Base-by-base conservation (phyloP, 2,329 filamentous ascomycete species). In the Parascedosporium putredinis region DNA sequence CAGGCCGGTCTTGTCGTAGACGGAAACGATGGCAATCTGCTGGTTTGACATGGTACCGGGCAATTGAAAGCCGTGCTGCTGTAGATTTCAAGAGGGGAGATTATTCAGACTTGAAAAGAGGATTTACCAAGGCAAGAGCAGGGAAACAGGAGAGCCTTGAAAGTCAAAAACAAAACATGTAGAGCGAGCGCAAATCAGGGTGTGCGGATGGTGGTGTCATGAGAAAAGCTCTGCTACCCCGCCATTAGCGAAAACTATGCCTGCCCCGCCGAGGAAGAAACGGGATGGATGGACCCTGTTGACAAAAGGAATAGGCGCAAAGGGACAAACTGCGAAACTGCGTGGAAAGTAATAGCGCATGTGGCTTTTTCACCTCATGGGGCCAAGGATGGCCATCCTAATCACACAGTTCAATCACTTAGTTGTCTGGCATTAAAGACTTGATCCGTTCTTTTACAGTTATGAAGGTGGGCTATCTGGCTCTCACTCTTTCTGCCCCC, bases 1-100 rank as follows among this genome's bases (percentile, higher is more conserved):
- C 57, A 95, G 79, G 53, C 90, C 93, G 51, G 91, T 97, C 83
- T 98, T 98, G 78, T 98, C 88, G 67, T 93, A 97, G 74, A 97
- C 93, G 57, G 91, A 97, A 66, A 98, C 78, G 64, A 98, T 97
- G 58, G 93, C 93, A 75, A 78, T 78, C 64, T 77, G 74, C 64
- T 79, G 77, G 53, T 67, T 60, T 24, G 66, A 60, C 67, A 69
- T 70, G 56, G 54, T 62, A 56, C 34, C 25, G 6, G 20, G 27
- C 42, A 29, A 29, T 42, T 42, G 38, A 42, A 42, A n/a, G n/a
- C n/a, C n/a, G n/a, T n/a, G n/a, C n/a, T n/a, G n/a, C n/a, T n/a
- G n/a, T n/a, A n/a, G n/a, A n/a, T n/a, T n/a, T n/a, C n/a, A n/a
- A n/a, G n/a, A n/a, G n/a, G n/a, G n/a, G n/a, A n/a, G n/a, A n/a